Conservation (phyloP, 306 rosid species). For the Sechiopsis laciniata region DNA sequence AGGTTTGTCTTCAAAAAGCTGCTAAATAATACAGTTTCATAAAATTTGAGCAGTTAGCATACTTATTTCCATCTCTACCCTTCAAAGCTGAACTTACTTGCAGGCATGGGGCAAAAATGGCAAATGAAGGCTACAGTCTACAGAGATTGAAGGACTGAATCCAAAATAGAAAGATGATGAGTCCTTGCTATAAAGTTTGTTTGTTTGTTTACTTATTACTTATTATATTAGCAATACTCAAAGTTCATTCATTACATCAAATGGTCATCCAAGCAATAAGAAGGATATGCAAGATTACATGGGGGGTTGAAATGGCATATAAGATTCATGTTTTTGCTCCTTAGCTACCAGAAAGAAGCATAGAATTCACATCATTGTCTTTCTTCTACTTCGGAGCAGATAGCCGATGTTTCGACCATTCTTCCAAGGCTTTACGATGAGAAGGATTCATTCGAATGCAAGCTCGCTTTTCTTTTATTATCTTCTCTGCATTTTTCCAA, state of each 20-base stretch:
- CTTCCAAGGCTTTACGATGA: conserved; percentile 68
- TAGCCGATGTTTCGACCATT: conserved; percentile 71
- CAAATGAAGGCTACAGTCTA: too few species aligned
- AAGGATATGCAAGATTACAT: not conserved
- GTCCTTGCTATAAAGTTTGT: too few species aligned
- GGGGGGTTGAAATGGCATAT: not conserved
- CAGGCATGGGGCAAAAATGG: too few species aligned
- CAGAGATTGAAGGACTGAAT: too few species aligned
- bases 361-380: not conserved
- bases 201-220: too few species aligned
- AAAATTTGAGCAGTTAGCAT: too few species aligned
- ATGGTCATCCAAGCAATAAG: conserved; percentile 13
- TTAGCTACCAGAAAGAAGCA: conserved; percentile 8
- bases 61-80: too few species aligned
- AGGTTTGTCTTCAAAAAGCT: too few species aligned
- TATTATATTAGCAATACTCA: not conserved
- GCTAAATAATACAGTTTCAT: too few species aligned
- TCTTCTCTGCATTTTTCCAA: conserved; percentile 83
- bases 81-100: too few species aligned
- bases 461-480: conserved; percentile 65
- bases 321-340: not conserved
- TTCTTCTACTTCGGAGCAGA: conserved; percentile 41
- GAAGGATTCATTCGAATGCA: conserved; percentile 67
- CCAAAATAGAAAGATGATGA: too few species aligned
- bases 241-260: conserved; percentile 1